phyloP scores from a whole-genome alignment of 305 asterid genomes.

The Rubia balearica region DNA sequence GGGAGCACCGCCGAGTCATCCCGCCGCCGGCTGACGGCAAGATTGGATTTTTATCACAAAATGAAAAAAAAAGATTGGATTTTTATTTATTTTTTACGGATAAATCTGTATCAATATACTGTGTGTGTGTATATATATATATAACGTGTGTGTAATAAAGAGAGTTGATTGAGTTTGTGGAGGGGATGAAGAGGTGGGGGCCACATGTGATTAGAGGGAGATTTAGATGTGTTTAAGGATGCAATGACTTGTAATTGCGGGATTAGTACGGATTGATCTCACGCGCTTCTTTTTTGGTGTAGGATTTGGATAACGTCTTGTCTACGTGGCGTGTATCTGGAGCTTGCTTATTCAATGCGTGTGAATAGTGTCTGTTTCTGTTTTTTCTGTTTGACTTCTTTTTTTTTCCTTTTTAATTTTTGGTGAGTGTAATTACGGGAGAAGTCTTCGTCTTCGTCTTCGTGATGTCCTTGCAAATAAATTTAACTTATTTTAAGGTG shows the following conservation, averaged over 20 bases:
- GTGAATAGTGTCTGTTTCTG: background rate
- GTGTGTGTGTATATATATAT: too few relatives aligned
- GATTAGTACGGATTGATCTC: background rate
- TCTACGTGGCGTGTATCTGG: conserved; percentile 12
- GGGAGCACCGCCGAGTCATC: conserved; percentile 52
- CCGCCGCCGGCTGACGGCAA: conserved; percentile 14
- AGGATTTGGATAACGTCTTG: conserved; percentile 17
- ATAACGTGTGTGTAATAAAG: background rate
- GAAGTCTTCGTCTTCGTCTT: conserved; percentile 2
- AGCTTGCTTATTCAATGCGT: conserved; percentile 1
- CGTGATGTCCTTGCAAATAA: background rate
- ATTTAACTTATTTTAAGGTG: too few relatives aligned
- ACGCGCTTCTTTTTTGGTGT: background rate
- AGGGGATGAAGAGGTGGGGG: conserved; percentile 13
- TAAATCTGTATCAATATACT: background rate
- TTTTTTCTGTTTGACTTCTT: background rate
- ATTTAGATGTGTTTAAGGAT: conserved; percentile 6
- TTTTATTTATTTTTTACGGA: background rate
- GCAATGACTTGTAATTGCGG: background rate
- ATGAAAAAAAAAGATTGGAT: background rate
- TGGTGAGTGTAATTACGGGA: background rate
- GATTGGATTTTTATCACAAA: background rate
- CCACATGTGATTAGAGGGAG: conserved; percentile 1
- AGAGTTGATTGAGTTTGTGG: conserved; percentile 8
- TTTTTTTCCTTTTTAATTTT: too few relatives aligned